Conservation (phyloP, 257 asterid genomes). For the Solanum chiquidenum region DNA sequence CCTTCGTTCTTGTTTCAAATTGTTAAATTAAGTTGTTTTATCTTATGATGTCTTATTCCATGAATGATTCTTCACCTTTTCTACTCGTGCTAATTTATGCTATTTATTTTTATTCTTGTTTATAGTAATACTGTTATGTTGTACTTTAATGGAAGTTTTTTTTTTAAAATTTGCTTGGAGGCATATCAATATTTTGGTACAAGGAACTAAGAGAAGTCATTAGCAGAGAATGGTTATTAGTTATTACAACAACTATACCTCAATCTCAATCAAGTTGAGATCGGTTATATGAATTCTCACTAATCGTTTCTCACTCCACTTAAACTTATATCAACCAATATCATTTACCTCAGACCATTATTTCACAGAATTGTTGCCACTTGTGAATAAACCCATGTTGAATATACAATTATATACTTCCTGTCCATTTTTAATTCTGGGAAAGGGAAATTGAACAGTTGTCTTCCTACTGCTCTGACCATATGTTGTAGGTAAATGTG, state of each 20-base stretch:
- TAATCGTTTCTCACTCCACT: neutral
- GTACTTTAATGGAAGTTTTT: neutral
- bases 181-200: neutral
- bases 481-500: neutral
- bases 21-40: neutral
- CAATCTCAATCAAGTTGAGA: neutral
- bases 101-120: neutral
- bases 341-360: neutral
- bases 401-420: neutral
- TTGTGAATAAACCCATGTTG: neutral
- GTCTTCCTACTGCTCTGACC: neutral
- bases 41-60: neutral
- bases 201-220: neutral
- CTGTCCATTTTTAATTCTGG: neutral
- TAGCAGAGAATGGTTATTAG: neutral
- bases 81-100: neutral
- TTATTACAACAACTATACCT: neutral
- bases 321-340: neutral
- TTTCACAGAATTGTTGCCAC: neutral
- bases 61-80: neutral
- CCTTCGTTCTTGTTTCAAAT: neutral
- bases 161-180: too few relatives aligned
- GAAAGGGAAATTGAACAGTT: neutral
- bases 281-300: neutral
- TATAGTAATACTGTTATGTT: neutral